phyloP scores from a whole-genome alignment of 805 yeast genomes.

The Cyberlindnera japonica region DNA sequence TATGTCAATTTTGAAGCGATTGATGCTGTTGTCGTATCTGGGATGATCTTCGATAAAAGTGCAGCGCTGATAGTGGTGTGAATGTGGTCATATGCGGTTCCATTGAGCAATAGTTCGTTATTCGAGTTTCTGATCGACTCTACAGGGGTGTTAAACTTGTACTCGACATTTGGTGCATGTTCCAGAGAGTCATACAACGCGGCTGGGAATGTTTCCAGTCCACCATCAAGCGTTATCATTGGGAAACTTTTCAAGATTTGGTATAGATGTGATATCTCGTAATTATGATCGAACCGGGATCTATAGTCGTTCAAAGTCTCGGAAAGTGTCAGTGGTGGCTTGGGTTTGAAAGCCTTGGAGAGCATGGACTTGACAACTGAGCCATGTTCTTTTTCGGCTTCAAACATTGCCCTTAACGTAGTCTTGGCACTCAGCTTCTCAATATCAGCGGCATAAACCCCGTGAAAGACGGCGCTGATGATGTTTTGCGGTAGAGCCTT shows the following conservation, averaged over 20 bases:
- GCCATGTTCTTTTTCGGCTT: conserved; percentile 57
- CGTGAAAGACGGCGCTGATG: conserved; percentile 80
- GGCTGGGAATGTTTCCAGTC: conserved; percentile 52
- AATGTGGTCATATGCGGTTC: conserved; percentile 45
- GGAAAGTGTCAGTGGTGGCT: conserved; percentile 18
- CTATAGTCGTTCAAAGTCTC: conserved; percentile 37
- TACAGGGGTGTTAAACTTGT: conserved; percentile 32
- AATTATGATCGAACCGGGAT: conserved; percentile 37
- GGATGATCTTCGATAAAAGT: conserved; percentile 34
- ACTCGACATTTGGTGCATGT: conserved; percentile 37
- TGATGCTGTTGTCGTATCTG: conserved; percentile 10
- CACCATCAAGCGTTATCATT: conserved; percentile 54
- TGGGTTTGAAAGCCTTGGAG: conserved; percentile 19
- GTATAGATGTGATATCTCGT: conserved; percentile 32
- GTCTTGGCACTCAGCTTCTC: conserved; percentile 59
- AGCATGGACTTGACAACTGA: conserved; percentile 49
- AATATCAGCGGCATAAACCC: conserved; percentile 88
- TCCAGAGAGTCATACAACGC: conserved; percentile 38
- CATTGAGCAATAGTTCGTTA: conserved; percentile 6
- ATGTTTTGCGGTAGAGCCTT: conserved; percentile 47
- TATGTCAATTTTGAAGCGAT: conserved; percentile 24
- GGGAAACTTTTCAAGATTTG: conserved; percentile 49
- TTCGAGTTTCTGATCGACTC: conserved; percentile 3
- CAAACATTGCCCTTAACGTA: conserved; percentile 51
- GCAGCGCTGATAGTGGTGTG: conserved; percentile 54